Base-by-base conservation (phyloP, 2,329 filamentous ascomycete species). In the Lizonia empirigonia region DNA sequence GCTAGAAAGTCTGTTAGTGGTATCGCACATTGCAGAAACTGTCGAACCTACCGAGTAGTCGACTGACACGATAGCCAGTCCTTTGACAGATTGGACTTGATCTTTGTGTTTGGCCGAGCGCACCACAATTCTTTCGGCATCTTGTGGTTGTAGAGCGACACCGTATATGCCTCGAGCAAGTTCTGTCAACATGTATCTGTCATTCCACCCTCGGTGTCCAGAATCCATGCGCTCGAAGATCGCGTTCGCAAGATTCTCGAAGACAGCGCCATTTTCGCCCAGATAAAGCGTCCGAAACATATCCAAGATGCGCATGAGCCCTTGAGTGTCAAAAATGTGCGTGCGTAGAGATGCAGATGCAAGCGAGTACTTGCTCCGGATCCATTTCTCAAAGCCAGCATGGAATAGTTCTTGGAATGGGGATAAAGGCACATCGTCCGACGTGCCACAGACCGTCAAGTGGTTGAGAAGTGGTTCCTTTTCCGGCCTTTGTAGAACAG, bases 181-280 rank as follows among this genome's bases (percentile, higher is more conserved):
- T 59, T 92, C 90, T 0, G 89, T 94, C 22, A 97, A 77, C 0
- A 88, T 80, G 65, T 93, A 96, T 16, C 86, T 84, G 69, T 97
- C 91, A 55, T 87, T 86, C 92, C 91, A 97, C 27, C 73, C 73
- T 66, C 72, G 67, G 76, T 79, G 72, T 10, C 75, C 74, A 39
- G 72, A 78, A 59, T 94, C 89, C 35, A 97, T 81, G 39, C 88
- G 85, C 47, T 86, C 83, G 65, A 96, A 96, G 1, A 97, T 71
- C 10, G 82, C 82, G 20, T 80, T 79, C 10, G 87, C 83, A 60
- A 96, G 87, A 0, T 76, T 73, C 37, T 87, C 82, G 1, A 87
- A 83, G 0, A 85, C 76, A 1, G 85, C 82, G 2, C 91, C 89
- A 62, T 97, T 86, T 13, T 83, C 83, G 73, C 89, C 88, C 18